phyloP scores from a whole-genome alignment of 2,329 filamentous ascomycete genomes.

The Ophiocordyceps camponoti-leonardi region DNA sequence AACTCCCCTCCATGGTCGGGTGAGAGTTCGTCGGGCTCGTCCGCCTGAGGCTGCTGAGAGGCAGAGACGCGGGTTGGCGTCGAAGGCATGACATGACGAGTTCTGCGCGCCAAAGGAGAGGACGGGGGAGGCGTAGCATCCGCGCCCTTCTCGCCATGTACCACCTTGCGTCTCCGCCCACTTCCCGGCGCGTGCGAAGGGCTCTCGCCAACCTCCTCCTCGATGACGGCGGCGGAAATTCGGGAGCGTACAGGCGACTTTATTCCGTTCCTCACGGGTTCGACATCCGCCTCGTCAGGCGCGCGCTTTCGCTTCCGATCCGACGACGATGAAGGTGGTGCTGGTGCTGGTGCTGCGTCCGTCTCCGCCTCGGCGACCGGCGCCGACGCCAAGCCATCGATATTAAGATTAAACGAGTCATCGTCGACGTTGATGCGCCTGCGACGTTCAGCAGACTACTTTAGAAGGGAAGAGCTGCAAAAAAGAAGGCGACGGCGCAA shows the following conservation, averaged over 20 bases:
- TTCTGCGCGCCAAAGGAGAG: conserved; percentile 27
- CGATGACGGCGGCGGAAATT: conserved; percentile 4
- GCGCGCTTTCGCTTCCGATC: conserved; percentile 25
- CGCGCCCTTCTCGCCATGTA: conserved; percentile 13
- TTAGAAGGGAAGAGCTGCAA: not conserved
- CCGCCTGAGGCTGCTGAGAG: not conserved
- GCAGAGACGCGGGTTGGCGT: conserved; percentile 11
- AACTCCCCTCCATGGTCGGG: conserved; percentile 8
- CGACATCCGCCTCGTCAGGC: conserved; percentile 1
- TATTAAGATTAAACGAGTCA: conserved; percentile 38
- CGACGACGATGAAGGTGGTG: conserved; percentile 28
- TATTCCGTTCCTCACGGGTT: not conserved
- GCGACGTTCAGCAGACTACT: not conserved
- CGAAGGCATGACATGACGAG: conserved; percentile 15
- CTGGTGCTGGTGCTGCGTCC: not conserved
- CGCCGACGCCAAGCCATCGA: conserved; percentile 19
- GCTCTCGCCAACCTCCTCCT: conserved; percentile 22
- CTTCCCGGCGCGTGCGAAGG: conserved; percentile 37
- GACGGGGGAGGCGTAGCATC: conserved; percentile 13
- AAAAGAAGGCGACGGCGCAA: too few relatives aligned
- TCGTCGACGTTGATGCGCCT: conserved; percentile 41
- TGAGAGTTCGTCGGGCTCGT: conserved; percentile 15
- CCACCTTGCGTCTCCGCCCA: conserved; percentile 27
- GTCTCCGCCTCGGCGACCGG: conserved; percentile 6
- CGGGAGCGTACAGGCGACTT: conserved; percentile 3